Evolutionary conservation across 208 protist genomes (phyloP).

Genomic region (Crithidia acanthocephali): DNA sequence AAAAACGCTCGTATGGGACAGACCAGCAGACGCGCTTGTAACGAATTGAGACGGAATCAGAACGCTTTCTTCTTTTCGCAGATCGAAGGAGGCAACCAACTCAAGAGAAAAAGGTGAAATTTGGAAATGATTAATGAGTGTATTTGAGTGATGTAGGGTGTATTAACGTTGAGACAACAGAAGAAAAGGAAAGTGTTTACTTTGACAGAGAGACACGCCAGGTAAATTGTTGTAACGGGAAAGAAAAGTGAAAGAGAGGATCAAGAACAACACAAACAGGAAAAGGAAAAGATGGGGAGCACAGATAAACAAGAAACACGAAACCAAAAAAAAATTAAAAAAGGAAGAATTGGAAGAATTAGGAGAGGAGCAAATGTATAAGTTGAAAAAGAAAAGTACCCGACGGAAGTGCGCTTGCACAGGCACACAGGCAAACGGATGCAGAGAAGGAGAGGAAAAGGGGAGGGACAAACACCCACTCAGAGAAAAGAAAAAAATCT

Average conservation of each 20-base stretch:
- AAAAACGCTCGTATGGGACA: too few relatives aligned
- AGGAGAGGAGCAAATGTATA: neutral
- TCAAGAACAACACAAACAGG: too few relatives aligned
- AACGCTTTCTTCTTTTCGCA: too few relatives aligned
- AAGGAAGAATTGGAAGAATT: too few relatives aligned
- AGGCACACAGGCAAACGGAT: neutral
- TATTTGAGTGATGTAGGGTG: too few relatives aligned
- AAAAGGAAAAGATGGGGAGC: neutral
- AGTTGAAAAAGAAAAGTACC: neutral
- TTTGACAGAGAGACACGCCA: neutral
- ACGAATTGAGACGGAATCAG: too few relatives aligned
- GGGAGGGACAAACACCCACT: neutral
- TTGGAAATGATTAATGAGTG: too few relatives aligned
- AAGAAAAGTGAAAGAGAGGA: neutral
- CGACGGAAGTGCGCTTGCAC: neutral
- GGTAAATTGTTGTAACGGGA: neutral
- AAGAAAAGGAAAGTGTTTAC: neutral
- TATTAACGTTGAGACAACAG: neutral
- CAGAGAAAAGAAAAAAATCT: neutral
- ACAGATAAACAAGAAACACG: neutral
- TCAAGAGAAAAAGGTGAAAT: too few relatives aligned
- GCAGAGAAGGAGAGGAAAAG: neutral
- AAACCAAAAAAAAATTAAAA: neutral
- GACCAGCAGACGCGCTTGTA: too few relatives aligned
- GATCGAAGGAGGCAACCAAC: too few relatives aligned